Percentiles rank a stretch among this genome's conserved stretches.
Evolutionary conservation across 371 early-diverging fungal species (phyloP).

Genomic region (Spraguea lophii): DNA sequence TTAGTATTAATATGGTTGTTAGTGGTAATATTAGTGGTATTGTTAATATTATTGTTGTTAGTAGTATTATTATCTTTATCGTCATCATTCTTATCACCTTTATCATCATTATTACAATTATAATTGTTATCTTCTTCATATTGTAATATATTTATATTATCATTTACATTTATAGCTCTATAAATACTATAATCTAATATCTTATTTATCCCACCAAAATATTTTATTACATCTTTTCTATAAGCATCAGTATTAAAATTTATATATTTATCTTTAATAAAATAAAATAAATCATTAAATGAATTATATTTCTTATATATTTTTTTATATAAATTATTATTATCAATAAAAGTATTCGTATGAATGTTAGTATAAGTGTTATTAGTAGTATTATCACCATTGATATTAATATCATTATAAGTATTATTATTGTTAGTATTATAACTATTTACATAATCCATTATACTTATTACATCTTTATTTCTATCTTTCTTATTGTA

Average conservation of each 20-base stretch:
- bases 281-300: constrained; percentile 78
- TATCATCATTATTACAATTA: constrained; percentile 94
- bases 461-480: constrained; percentile 78
- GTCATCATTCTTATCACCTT: constrained; percentile 47
- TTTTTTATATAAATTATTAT: constrained; percentile 72
- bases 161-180: constrained; percentile 85
- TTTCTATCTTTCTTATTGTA: constrained; percentile 27
- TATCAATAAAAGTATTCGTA: constrained; percentile 57
- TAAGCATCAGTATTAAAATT: constrained; percentile 48
- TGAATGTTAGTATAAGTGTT: constrained; percentile 86
- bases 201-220: constrained; percentile 89
- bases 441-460: constrained; percentile 88
- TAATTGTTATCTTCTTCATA: constrained; percentile 82
- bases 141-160: constrained; percentile 87
- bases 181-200: constrained; percentile 90
- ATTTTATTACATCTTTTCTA: constrained; percentile 36
- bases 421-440: constrained; percentile 70
- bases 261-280: constrained; percentile 84
- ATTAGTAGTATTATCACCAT: constrained; percentile 78
- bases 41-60: no score
- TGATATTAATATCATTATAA: neutral
- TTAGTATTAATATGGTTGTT: no score
- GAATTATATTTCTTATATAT: constrained; percentile 87
- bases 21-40: no score
- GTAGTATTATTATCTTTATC: no score